Conservation (phyloP, 495 filamentous ascomycete genomes). For the Pseudotulostoma volvatum region DNA sequence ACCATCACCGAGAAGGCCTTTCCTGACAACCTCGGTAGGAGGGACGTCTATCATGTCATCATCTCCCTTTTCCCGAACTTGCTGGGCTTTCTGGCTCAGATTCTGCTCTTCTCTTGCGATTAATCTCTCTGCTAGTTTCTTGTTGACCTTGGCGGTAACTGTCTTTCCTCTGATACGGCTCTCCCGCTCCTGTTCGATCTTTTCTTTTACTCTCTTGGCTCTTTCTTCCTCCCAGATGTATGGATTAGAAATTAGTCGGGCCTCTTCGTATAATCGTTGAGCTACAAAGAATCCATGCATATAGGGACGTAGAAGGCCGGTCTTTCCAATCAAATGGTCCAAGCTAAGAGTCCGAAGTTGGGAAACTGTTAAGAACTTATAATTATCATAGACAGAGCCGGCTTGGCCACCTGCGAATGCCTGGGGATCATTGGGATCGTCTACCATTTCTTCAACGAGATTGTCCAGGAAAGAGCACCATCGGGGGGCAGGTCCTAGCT, state of each 20-base stretch:
- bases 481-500: conserved; percentile 75
- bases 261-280: conserved; percentile 84
- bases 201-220: conserved; percentile 72
- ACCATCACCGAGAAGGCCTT: conserved; percentile 54
- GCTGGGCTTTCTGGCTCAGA: conserved; percentile 44
- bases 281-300: conserved; percentile 99
- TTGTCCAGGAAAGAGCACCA: conserved; percentile 98
- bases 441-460: conserved; percentile 95
- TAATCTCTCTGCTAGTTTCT: conserved; percentile 67
- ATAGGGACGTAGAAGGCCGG: conserved; percentile 74
- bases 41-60: conserved; percentile 27
- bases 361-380: conserved; percentile 82
- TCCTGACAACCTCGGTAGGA: conserved; percentile 13
- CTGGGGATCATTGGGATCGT: conserved; percentile 52
- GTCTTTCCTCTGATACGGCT: conserved; percentile 83
- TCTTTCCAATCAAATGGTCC: conserved; percentile 74
- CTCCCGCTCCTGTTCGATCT: conserved; percentile 85
- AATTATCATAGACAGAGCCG: conserved; percentile 88
- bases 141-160: conserved; percentile 81
- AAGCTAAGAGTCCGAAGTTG: conserved; percentile 69
- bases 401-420: conserved; percentile 35
- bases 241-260: conserved; percentile 78
- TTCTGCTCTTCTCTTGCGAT: conserved; percentile 65
- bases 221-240: conserved; percentile 83
- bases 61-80: conserved; percentile 41